Evolutionary conservation across 176 grass and related monocot species (phyloP).

Genomic region (Eragrostis curvula): DNA sequence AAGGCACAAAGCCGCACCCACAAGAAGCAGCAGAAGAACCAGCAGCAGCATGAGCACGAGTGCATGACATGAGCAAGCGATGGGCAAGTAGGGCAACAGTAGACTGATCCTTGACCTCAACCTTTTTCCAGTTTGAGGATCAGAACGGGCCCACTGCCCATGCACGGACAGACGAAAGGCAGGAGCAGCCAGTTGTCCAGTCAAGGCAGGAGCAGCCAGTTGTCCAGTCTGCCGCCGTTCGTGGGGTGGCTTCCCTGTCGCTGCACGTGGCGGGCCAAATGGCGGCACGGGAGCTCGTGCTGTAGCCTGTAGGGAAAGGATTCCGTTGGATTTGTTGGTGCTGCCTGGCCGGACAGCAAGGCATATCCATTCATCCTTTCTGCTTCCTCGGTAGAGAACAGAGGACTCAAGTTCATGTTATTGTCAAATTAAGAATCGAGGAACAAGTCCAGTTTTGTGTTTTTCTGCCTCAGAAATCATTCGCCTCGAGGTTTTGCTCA

Average conservation of each 20-base stretch:
- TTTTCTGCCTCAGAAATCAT: neutral
- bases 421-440: neutral
- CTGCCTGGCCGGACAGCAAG: neutral
- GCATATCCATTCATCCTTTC: neutral
- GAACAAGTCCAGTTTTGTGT: too few relatives aligned
- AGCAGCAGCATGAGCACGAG: too few relatives aligned
- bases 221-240: neutral
- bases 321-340: neutral
- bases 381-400: neutral
- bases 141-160: slow-evolving; percentile 25
- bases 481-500: too few relatives aligned
- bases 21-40: too few relatives aligned
- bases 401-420: neutral
- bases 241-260: neutral
- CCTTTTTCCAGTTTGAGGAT: slow-evolving; percentile 12
- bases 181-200: neutral
- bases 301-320: neutral
- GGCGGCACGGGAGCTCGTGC: neutral
- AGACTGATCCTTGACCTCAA: too few relatives aligned
- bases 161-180: neutral
- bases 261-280: neutral
- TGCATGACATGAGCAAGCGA: too few relatives aligned
- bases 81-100: too few relatives aligned
- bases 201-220: neutral
- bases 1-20: too few relatives aligned